Evolutionary conservation across 139 green algal genomes (phyloP).

Genomic region (Picochlorum sp.): DNA sequence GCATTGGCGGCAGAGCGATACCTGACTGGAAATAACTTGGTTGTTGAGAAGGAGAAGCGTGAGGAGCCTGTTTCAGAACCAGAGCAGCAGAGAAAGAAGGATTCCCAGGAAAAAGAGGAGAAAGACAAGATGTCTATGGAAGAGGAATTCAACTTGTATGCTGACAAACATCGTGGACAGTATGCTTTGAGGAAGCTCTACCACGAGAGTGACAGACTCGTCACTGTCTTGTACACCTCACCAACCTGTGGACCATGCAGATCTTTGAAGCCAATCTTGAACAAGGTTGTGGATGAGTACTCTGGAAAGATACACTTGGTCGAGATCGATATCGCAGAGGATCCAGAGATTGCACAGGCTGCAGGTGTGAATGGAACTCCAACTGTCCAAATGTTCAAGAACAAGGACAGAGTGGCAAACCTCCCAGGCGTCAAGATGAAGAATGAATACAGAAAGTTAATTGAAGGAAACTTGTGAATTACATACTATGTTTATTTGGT

Average conservation of each 20-base stretch:
- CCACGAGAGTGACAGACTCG: conserved; percentile 74
- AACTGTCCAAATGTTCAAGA: conserved; percentile 77
- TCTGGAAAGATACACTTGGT: conserved; percentile 67
- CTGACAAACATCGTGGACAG: conserved; percentile 77
- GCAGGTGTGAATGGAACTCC: conserved; percentile 86
- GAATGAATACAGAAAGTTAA: conserved; percentile 69
- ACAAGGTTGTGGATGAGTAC: conserved; percentile 75
- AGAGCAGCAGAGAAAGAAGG: neutral
- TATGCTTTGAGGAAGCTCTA: conserved; percentile 95
- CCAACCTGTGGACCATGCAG: conserved; percentile 72
- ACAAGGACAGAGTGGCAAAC: conserved; percentile 75
- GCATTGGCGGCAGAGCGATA: conserved; percentile 85
- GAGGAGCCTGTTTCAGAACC: neutral
- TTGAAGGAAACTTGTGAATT: conserved; percentile 31
- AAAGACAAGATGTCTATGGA: conserved; percentile 1
- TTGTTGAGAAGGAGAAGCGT: neutral
- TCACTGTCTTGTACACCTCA: conserved; percentile 88
- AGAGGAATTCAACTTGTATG: conserved; percentile 9
- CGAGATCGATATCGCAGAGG: conserved; percentile 89
- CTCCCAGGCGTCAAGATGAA: conserved; percentile 90
- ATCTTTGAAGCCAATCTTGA: conserved; percentile 94
- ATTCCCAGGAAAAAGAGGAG: neutral
- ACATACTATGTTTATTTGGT: no score
- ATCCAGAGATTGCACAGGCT: conserved; percentile 84
- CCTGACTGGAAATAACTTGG: conserved; percentile 38